phyloP scores from a whole-genome alignment of 2,329 filamentous ascomycete species.

The Cercospora janseana region DNA sequence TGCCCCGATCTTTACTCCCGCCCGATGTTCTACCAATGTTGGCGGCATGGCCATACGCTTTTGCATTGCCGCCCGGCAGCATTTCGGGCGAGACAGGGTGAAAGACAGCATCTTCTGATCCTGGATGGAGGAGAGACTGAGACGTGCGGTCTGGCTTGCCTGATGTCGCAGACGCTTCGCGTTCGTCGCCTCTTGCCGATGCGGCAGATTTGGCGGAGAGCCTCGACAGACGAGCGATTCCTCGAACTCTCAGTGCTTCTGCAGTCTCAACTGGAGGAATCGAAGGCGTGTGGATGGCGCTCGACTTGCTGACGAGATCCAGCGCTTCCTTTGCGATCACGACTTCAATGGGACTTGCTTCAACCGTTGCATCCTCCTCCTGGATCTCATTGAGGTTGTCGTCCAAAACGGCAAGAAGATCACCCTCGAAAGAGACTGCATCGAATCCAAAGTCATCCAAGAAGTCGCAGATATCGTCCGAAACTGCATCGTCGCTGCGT shows the following conservation, averaged over 20 bases:
- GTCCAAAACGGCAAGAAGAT: slow-evolving; percentile 19
- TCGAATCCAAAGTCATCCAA: slow-evolving; percentile 44
- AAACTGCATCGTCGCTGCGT: slow-evolving; percentile 37
- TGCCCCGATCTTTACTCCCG: slow-evolving; percentile 11
- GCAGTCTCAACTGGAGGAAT: slow-evolving; percentile 29
- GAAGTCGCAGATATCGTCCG: slow-evolving; percentile 45
- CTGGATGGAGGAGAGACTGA: slow-evolving; percentile 21
- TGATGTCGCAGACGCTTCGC: slow-evolving; percentile 18
- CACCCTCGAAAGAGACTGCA: slow-evolving; percentile 30
- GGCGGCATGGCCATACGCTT: neutral
- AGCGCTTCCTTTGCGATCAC: slow-evolving; percentile 30
- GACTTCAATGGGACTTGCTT: slow-evolving; percentile 29
- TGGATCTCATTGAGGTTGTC: slow-evolving; percentile 20
- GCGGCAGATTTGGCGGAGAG: slow-evolving; percentile 19
- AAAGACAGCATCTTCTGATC: slow-evolving; percentile 26
- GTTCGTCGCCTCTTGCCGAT: neutral
- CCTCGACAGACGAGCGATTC: slow-evolving; percentile 32
- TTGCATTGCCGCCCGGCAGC: neutral
- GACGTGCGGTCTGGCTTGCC: slow-evolving; percentile 13
- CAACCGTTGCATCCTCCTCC: slow-evolving; percentile 19
- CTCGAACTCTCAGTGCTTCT: slow-evolving; percentile 31
- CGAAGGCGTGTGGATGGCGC: slow-evolving; percentile 1
- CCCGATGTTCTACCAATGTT: neutral
- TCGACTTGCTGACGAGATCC: slow-evolving; percentile 11
- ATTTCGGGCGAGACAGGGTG: slow-evolving; percentile 8